Percentiles rank a stretch among this genome's conserved stretches.
Conservation (phyloP, 2,329 filamentous ascomycete species). For the Aspergillus udagawae region DNA sequence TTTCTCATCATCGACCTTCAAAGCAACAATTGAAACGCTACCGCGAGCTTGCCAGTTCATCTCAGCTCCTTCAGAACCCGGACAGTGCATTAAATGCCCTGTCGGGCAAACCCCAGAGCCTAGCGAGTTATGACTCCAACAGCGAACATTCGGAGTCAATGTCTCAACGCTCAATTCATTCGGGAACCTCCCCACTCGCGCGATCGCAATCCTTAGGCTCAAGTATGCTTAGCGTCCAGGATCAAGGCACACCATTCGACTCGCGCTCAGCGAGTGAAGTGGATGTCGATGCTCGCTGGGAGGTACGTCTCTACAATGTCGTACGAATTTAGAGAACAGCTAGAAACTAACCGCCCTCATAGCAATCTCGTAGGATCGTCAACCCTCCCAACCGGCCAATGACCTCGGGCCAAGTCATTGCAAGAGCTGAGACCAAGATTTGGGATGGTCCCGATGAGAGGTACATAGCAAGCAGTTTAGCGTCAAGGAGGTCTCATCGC, state of each 20-base stretch:
- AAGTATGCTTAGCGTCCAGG: slow-evolving; percentile 22
- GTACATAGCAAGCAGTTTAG: slow-evolving; percentile 19
- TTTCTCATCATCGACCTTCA: slow-evolving; percentile 79
- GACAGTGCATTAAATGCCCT: slow-evolving; percentile 24
- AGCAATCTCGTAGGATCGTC: slow-evolving; percentile 33
- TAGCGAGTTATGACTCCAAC: slow-evolving; percentile 36
- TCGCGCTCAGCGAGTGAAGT: slow-evolving; percentile 33
- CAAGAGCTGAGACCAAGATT: slow-evolving; percentile 20
- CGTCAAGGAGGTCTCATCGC: background rate
- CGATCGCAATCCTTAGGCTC: slow-evolving; percentile 34
- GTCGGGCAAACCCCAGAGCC: slow-evolving; percentile 29
- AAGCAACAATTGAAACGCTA: slow-evolving; percentile 74
- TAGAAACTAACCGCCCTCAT: slow-evolving; percentile 10
- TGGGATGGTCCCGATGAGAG: slow-evolving; percentile 29
- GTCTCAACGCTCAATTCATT: slow-evolving; percentile 34
- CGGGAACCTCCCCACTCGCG: slow-evolving; percentile 33
- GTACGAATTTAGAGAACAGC: background rate
- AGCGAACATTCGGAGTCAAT: slow-evolving; percentile 35
- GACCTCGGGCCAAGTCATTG: slow-evolving; percentile 25
- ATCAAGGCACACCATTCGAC: slow-evolving; percentile 25
- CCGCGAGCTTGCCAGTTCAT: slow-evolving; percentile 77
- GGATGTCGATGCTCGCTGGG: slow-evolving; percentile 36
- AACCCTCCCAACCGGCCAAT: slow-evolving; percentile 28
- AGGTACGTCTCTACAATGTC: slow-evolving; percentile 25
- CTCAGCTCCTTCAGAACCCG: slow-evolving; percentile 55